Evolutionary conservation across 1,284 basidiomycete genomes (phyloP).

Genomic region (Cryptococcus sp.): DNA sequence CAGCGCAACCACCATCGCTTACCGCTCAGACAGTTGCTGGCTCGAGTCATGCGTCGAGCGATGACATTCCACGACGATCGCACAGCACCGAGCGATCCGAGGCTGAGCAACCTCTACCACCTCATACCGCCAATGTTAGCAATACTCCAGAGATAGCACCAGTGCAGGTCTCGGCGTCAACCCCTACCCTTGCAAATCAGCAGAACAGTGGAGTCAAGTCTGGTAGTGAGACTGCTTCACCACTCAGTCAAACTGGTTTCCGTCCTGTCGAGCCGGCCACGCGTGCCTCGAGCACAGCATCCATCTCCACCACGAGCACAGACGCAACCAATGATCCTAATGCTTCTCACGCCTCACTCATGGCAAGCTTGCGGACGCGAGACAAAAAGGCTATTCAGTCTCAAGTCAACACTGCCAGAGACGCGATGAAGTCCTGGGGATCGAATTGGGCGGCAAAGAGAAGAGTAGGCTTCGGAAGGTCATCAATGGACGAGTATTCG

Average conservation of each 20-base stretch:
- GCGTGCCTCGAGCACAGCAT: no score
- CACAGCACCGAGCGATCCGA: background rate
- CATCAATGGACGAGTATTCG: constrained; percentile 11
- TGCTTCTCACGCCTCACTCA: constrained; percentile 42
- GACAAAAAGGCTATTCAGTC: constrained; percentile 80
- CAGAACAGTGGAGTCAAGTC: background rate
- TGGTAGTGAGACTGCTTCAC: no score
- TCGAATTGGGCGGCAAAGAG: constrained; percentile 61
- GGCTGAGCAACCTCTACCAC: background rate
- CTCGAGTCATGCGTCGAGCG: background rate
- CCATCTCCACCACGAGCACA: background rate
- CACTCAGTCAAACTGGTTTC: no score
- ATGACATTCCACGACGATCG: constrained; percentile 1
- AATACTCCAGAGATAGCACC: constrained; percentile 12
- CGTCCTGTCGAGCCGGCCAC: no score
- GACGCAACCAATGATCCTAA: background rate
- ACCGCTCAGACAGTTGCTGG: constrained; percentile 8
- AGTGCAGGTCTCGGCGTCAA: background rate
- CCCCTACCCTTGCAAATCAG: background rate
- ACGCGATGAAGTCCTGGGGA: constrained; percentile 84
- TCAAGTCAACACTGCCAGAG: constrained; percentile 64
- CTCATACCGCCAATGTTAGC: constrained; percentile 3
- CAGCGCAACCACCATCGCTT: constrained; percentile 12
- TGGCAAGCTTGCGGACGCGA: constrained; percentile 62
- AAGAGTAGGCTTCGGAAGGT: constrained; percentile 15